Evolutionary conservation across 495 filamentous ascomycete genomes (phyloP), one percentile per base, ranked within the genome.

Genomic region (Penicillium turbatum): DNA sequence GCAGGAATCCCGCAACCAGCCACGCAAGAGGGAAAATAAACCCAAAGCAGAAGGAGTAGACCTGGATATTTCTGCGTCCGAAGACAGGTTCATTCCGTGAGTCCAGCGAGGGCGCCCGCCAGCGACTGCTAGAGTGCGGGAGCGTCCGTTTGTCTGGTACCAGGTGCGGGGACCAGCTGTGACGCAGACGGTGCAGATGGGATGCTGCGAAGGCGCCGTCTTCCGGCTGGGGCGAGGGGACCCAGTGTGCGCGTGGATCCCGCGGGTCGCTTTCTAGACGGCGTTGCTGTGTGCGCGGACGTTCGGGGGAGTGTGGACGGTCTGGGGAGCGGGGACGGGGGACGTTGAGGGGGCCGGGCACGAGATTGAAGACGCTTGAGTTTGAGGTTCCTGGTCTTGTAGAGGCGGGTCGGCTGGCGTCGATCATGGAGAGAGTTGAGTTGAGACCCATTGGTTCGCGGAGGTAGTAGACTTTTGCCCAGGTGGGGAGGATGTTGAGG

Each of bases 11-110:
- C 5, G 87, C 93, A 55, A 93, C 72, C 67, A 95, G 86, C 93
- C 93, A 97, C 34, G 86, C 86, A 46, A 93, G 73, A 13, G 93
- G 92, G 61, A 91, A 84, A 47, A 96, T 69, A 63, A 97, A 97
- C 6, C 93, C 93, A 47, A 91, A 17, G 51, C 86, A 84, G 67
- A 98, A 98, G n/a, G 91, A 72, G 61, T 93, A 71, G 13, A 97
- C 82, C 70, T 98, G 93, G 32, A 83, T 70, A 68, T 92, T 92
- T 48, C 89, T 77, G 40, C 82, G 81, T 36, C 83, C 86, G 60
- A 86, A 74, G 5, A 84, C 48, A 10, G 70, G 68, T 53, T 72
- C 84, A 63, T 17, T 79, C 75, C 56, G 83, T 69, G 55, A 89
- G 53, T 84, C 84, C 34, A 90, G 65, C 7, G 82, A 86, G 3